Conservation (phyloP, 768 basidiomycete species). For the Amanita pallidorosea region DNA sequence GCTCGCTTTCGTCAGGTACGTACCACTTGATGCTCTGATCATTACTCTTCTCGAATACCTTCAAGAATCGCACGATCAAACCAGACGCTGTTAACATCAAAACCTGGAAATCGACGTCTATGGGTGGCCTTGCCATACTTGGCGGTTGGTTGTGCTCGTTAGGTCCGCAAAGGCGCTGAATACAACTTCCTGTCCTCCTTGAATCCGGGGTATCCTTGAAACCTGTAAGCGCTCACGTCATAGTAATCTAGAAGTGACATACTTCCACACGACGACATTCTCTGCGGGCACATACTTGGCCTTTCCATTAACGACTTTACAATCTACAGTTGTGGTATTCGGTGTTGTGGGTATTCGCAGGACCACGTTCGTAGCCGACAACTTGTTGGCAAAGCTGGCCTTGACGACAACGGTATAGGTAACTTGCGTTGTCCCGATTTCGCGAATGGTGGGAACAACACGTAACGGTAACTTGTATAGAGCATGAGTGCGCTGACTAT, state of each 20-base stretch:
- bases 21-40: slow-evolving; percentile 95
- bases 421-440: slow-evolving; percentile 86
- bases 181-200: slow-evolving; percentile 87
- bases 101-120: slow-evolving; percentile 97
- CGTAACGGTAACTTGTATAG: slow-evolving; percentile 69
- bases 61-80: slow-evolving; percentile 90
- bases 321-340: slow-evolving; percentile 87
- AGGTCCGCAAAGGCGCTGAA: slow-evolving; percentile 75
- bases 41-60: slow-evolving; percentile 93
- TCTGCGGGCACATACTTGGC: slow-evolving; percentile 96
- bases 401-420: slow-evolving; percentile 84
- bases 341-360: slow-evolving; percentile 93
- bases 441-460: slow-evolving; percentile 83
- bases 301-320: slow-evolving; percentile 87
- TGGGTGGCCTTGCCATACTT: slow-evolving; percentile 97
- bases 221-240: background rate
- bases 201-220: slow-evolving; percentile 79
- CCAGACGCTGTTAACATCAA: slow-evolving; percentile 98
- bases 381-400: slow-evolving; percentile 83
- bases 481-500: background rate
- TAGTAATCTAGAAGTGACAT: slow-evolving; percentile 21
- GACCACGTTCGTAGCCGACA: slow-evolving; percentile 88
- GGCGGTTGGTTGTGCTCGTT: slow-evolving; percentile 82
- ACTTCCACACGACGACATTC: slow-evolving; percentile 98
- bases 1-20: slow-evolving; percentile 91